These are phyloP conservation scores for Jatropha curcas DNA, from an alignment of 345 rosid species.

Conservation along the genomic window DNA sequence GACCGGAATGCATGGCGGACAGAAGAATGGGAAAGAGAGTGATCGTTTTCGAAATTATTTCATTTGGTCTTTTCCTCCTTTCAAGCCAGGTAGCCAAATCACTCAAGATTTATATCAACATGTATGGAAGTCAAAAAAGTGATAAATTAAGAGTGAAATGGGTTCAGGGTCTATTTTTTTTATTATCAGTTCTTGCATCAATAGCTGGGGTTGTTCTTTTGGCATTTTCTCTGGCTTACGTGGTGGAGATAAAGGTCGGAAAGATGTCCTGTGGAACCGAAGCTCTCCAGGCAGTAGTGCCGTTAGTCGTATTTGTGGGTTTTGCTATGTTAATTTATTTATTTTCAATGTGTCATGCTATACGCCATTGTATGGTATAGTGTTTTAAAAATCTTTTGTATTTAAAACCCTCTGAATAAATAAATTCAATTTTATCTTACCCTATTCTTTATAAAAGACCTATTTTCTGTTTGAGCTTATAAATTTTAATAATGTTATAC, in stretches of 20 bases:
- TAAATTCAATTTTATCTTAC: no score
- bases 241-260: slow-evolving; percentile 38
- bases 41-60: slow-evolving; percentile 25
- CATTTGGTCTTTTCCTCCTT: slow-evolving; percentile 35
- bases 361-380: background rate
- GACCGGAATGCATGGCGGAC: slow-evolving; percentile 15
- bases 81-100: slow-evolving; percentile 44
- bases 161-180: background rate
- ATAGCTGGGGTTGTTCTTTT: slow-evolving; percentile 30
- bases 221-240: slow-evolving; percentile 30
- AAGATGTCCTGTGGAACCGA: slow-evolving; percentile 8
- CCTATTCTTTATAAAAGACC: no score
- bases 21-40: background rate
- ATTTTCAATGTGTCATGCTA: background rate
- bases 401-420: no score
- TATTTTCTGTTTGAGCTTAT: no score
- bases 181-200: slow-evolving; percentile 22
- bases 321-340: background rate
- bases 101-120: slow-evolving; percentile 29
- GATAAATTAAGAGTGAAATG: background rate
- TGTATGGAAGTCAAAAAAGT: no score
- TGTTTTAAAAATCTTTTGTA: no score
- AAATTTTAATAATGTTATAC: no score
- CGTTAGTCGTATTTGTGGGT: background rate
- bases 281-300: background rate